Base-by-base conservation (phyloP, 1,284 basidiomycete genomes). In the Heterobasidion irregulare region DNA sequence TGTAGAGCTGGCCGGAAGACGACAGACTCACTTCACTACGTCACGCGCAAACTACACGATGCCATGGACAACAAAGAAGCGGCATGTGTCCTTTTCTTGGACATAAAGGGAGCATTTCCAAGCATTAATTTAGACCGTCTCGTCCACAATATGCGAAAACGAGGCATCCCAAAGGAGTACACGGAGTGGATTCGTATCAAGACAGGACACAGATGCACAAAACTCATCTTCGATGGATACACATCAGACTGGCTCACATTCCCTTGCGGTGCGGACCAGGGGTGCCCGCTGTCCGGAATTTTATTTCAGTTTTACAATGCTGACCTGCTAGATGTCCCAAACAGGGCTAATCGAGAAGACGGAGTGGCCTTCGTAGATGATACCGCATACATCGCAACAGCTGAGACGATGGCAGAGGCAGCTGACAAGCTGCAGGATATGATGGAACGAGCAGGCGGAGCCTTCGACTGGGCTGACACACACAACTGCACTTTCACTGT, bases 31-130 rank as follows among this genome's bases (percentile, higher is more conserved):
- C 53, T 75, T 0, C 69, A 71, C 50, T 58, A 65, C 2, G 56
- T 75, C 1, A 62, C 58, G 7, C 61, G 66, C 8, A 63, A 52
- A 1, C 58, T 71, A 43, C 66, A 67, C 66, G 0, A 43, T 38
- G 35, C 38, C 9, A 10, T 9, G 38, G 10, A 15, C 10, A 15
- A 41, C 15, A 56, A 60, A 0, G 59, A 72, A 19, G 71, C 70
- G 1, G 71, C 64, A 0, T 63, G 65, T 0, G 61, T 64, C 0
- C 55, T 77, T 0, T 72, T 73, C 57, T 64, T 75, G 2, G 72
- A 76, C 57, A 65, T 76, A 19, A 66, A 73, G 61, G 70, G 66
- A 0, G 72, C 73, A 0, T 77, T 75, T 60, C 73, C 70, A 0
- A 74, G 64, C 18, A 64, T 63, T 0, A 60, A 63, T 0, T 58